Percentiles rank a stretch among this genome's conserved stretches.
phyloP scores from a whole-genome alignment of 163 green algal genomes.

The Coccomyxa subellipsoidea region DNA sequence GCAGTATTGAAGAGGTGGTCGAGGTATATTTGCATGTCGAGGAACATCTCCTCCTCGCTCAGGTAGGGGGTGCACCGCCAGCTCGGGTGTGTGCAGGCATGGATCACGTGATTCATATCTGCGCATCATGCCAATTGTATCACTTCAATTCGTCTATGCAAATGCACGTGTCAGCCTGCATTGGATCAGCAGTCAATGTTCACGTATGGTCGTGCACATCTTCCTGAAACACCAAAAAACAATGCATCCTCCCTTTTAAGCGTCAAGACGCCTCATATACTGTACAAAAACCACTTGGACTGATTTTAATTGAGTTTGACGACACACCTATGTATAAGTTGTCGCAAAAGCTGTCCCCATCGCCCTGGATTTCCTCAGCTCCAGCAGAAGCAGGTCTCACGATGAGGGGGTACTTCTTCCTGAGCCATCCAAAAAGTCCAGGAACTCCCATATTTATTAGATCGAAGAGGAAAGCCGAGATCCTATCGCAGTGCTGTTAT shows the following conservation, averaged over 20 bases:
- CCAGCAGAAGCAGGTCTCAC: constrained; percentile 11
- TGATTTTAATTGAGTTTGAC: too few relatives aligned
- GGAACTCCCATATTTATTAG: constrained; percentile 25
- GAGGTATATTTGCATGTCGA: constrained; percentile 30
- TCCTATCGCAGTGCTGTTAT: too few relatives aligned
- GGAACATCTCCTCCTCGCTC: constrained; percentile 28
- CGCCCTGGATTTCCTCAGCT: background rate
- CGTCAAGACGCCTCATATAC: too few relatives aligned
- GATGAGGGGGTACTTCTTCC: constrained; percentile 30
- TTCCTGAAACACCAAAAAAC: too few relatives aligned
- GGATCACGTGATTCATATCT: constrained; percentile 37
- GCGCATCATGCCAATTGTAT: background rate
- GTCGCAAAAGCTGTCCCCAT: constrained; percentile 8
- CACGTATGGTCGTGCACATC: too few relatives aligned
- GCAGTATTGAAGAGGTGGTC: constrained; percentile 22
- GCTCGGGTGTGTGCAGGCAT: constrained; percentile 35
- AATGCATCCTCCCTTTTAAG: too few relatives aligned
- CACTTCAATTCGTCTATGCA: too few relatives aligned
- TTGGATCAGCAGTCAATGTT: too few relatives aligned
- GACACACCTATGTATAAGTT: constrained; percentile 30
- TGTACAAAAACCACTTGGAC: too few relatives aligned
- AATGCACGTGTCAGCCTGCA: too few relatives aligned
- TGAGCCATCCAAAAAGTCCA: constrained; percentile 30
- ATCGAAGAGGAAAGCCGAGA: background rate
- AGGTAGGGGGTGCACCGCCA: constrained; percentile 28